A percentile compares a stretch with the other conserved stretches of the same genome.
Evolutionary conservation across 1,284 basidiomycete genomes (phyloP).

Genomic region (Ganoderma lucidum): DNA sequence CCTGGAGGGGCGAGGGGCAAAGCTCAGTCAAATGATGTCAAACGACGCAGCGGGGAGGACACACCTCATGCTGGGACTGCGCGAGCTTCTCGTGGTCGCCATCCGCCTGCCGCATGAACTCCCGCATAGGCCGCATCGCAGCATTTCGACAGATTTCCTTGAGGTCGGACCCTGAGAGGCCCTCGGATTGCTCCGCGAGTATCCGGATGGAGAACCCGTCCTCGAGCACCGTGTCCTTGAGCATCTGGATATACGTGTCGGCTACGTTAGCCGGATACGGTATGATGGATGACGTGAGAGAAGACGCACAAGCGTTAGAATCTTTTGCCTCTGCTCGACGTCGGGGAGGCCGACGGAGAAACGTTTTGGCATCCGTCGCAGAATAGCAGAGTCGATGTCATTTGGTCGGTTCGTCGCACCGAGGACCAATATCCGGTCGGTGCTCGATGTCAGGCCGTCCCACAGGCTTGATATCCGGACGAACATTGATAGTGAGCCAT

Average conservation of each 20-base stretch:
- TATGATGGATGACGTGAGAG: neutral
- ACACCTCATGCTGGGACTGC: slow-evolving; percentile 63
- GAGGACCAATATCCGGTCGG: slow-evolving; percentile 89
- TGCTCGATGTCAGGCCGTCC: slow-evolving; percentile 93
- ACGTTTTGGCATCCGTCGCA: slow-evolving; percentile 98
- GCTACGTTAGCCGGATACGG: neutral
- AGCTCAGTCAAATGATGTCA: neutral
- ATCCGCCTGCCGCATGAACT: slow-evolving; percentile 77
- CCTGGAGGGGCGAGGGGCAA: no score
- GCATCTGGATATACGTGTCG: slow-evolving; percentile 67
- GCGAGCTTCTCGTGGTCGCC: slow-evolving; percentile 60
- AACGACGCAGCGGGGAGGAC: slow-evolving; percentile 23
- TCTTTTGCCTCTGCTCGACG: slow-evolving; percentile 84
- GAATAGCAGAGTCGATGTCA: slow-evolving; percentile 96
- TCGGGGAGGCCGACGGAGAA: slow-evolving; percentile 91
- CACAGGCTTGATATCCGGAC: slow-evolving; percentile 69
- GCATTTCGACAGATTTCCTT: slow-evolving; percentile 95
- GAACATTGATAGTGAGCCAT: neutral
- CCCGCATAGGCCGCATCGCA: slow-evolving; percentile 91
- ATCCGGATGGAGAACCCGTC: slow-evolving; percentile 69
- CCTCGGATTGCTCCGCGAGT: slow-evolving; percentile 80
- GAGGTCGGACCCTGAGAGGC: slow-evolving; percentile 91
- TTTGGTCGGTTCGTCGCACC: slow-evolving; percentile 96
- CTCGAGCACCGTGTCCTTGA: slow-evolving; percentile 79
- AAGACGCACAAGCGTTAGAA: slow-evolving; percentile 79